phyloP scores from a whole-genome alignment of 306 rosid species.

The Prinsepia uniflora region DNA sequence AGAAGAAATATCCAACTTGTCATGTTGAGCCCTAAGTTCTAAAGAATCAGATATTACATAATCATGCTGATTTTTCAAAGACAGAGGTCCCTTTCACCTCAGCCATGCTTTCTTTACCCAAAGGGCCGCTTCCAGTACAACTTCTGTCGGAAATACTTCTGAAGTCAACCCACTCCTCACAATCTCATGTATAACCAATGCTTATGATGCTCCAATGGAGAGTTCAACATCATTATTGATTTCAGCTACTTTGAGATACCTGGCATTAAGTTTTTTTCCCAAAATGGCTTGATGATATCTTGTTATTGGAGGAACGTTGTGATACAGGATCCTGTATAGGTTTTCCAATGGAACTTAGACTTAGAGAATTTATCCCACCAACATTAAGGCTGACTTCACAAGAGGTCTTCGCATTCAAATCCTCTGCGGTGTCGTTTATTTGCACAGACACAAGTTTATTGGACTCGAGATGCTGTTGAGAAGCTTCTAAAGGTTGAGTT shows the following conservation, averaged over 20 bases:
- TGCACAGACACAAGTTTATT: conserved; percentile 30
- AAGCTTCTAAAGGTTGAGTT: conserved; percentile 42
- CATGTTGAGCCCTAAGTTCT: conserved; percentile 30
- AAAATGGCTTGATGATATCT: conserved; percentile 30
- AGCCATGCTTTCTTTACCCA: conserved; percentile 63
- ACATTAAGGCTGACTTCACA: conserved; percentile 14
- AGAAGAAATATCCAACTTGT: conserved; percentile 27
- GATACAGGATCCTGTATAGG: conserved; percentile 27
- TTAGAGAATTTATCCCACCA: conserved; percentile 31
- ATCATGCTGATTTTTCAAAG: conserved; percentile 27
- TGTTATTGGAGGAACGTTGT: conserved; percentile 27
- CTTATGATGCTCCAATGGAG: conserved; percentile 87
- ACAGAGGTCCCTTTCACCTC: conserved; percentile 41
- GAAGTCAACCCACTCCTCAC: conserved; percentile 37
- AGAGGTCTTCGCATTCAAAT: too few species aligned
- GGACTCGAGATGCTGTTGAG: conserved; percentile 31
- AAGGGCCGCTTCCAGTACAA: conserved; percentile 75
- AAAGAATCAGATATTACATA: conserved; percentile 21
- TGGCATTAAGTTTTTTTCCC: conserved; percentile 31
- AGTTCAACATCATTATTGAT: conserved; percentile 62
- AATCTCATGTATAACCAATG: conserved; percentile 71
- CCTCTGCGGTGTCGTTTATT: too few species aligned
- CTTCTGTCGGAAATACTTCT: conserved; percentile 40
- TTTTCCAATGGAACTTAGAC: conserved; percentile 27
- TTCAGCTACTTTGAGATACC: conserved; percentile 37